phyloP scores from a whole-genome alignment of 257 asterid species.

The Ocimum tenuiflorum region DNA sequence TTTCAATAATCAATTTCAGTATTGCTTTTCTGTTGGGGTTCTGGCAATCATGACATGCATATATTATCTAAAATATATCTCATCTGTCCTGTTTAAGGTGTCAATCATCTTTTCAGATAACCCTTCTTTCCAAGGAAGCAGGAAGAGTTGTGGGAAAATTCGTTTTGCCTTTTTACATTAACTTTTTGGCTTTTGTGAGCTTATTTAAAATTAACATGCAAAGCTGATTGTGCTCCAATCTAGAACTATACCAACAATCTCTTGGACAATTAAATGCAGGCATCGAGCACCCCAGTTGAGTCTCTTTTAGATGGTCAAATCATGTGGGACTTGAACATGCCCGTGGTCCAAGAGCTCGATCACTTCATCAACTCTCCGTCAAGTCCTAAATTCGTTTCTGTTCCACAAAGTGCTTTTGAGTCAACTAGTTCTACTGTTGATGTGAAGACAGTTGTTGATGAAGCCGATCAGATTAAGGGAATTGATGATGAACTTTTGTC shows the following conservation, averaged over 20 bases:
- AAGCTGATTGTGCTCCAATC: not conserved
- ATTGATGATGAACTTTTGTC: conserved; percentile 61
- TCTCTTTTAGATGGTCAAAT: conserved; percentile 25
- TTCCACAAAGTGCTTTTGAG: conserved; percentile 34
- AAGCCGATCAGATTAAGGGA: conserved; percentile 54
- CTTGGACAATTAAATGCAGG: conserved; percentile 34
- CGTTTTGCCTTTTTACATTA: not conserved
- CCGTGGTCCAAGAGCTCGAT: conserved; percentile 38
- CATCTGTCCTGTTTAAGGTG: not conserved
- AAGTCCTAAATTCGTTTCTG: conserved; percentile 40
- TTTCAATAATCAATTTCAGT: not conserved
- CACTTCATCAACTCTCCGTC: conserved; percentile 37
- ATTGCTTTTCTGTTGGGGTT: not conserved
- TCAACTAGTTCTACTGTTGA: conserved; percentile 32
- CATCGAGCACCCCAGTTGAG: conserved; percentile 25
- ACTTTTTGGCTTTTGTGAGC: not conserved
- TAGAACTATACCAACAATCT: conserved; percentile 1
- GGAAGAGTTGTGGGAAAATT: not conserved
- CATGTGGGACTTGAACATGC: conserved; percentile 23
- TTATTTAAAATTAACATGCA: not conserved
- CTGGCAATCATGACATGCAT: not conserved
- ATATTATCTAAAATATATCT: not conserved
- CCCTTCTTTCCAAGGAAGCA: not conserved
- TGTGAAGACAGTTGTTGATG: conserved; percentile 41
- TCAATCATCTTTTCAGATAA: not conserved